phyloP scores from a whole-genome alignment of 2,329 filamentous ascomycete genomes.

The Epichloe aotearoae region DNA sequence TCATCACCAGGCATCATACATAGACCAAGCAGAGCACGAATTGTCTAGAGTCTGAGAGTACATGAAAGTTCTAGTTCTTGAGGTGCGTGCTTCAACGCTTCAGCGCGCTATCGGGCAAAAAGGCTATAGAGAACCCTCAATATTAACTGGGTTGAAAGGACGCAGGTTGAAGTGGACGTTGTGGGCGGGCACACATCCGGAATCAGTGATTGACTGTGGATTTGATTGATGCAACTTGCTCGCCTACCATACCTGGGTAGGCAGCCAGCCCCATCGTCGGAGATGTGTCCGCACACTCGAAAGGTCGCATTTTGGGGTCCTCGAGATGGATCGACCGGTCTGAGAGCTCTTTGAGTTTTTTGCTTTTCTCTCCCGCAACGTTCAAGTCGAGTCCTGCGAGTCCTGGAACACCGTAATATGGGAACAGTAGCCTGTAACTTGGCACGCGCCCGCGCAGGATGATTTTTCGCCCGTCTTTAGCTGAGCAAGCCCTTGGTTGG shows the following conservation, averaged over 20 bases:
- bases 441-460: neutral
- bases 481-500: neutral
- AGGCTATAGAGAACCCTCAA: slow-evolving; percentile 2
- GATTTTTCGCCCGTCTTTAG: neutral
- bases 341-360: neutral
- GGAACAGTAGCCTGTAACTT: neutral
- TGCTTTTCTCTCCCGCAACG: neutral
- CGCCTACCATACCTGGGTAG: neutral
- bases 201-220: neutral
- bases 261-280: slow-evolving; percentile 2
- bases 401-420: neutral
- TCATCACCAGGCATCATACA: slow-evolving; percentile 6
- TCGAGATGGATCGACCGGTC: slow-evolving; percentile 3
- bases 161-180: slow-evolving; percentile 1
- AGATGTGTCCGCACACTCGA: slow-evolving; percentile 5
- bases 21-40: slow-evolving; percentile 1
- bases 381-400: neutral
- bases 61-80: neutral
- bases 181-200: slow-evolving; percentile 1
- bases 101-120: neutral
- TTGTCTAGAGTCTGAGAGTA: neutral
- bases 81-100: neutral
- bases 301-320: slow-evolving; percentile 3
- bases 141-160: neutral
- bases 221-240: slow-evolving; percentile 3